Conservation (phyloP, 1,284 basidiomycete species). For the Fomitopsis betulina region DNA sequence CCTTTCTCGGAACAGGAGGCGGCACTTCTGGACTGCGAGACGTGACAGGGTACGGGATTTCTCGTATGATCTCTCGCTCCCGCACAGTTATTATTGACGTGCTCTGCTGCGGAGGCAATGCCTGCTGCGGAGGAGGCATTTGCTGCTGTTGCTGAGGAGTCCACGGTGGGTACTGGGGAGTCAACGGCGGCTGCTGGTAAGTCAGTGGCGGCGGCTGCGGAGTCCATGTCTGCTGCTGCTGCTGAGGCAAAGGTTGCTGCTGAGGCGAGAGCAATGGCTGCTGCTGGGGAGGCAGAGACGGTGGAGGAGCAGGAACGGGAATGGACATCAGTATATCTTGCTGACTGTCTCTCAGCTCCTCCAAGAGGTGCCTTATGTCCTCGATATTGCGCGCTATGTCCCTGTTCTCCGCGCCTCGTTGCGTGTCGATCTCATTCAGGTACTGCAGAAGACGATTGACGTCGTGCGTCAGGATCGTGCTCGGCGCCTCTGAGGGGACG, state of each 20-base stretch:
- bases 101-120: background rate
- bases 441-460: constrained; percentile 62
- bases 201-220: no score
- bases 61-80: background rate
- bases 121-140: no score
- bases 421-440: constrained; percentile 55
- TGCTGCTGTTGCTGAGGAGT: no score
- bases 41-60: background rate
- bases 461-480: constrained; percentile 54
- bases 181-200: no score
- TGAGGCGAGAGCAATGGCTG: no score
- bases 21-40: constrained; percentile 22
- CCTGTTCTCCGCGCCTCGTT: constrained; percentile 53
- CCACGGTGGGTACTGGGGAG: no score
- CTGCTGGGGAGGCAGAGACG: no score
- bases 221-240: background rate
- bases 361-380: constrained; percentile 39
- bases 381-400: constrained; percentile 58
- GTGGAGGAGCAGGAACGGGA: constrained; percentile 5
- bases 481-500: constrained; percentile 33
- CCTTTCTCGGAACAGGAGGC: constrained; percentile 33
- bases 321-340: constrained; percentile 38
- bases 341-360: constrained; percentile 39
- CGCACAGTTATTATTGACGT: background rate
- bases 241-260: background rate